Evolutionary conservation across 345 rosid genomes (phyloP).

Genomic region (Populus ilicifolia): DNA sequence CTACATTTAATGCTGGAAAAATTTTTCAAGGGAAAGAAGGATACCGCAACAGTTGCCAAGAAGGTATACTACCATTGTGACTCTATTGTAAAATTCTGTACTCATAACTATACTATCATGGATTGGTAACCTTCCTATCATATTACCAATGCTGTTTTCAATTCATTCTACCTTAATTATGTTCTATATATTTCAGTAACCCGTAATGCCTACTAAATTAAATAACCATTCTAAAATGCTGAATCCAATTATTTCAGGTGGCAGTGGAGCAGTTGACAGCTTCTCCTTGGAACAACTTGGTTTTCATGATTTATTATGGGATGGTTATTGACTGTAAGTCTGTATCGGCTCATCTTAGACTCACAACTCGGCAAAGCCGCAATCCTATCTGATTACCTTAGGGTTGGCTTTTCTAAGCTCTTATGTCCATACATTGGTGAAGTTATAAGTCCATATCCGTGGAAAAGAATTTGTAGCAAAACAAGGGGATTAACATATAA

Average conservation of each 20-base stretch:
- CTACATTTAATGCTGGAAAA: constrained; percentile 65
- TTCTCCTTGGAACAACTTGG: constrained; percentile 86
- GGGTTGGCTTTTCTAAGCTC: background rate
- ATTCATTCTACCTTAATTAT: background rate
- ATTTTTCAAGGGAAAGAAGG: constrained; percentile 86
- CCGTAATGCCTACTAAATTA: background rate
- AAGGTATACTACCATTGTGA: constrained; percentile 45
- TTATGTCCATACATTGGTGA: background rate
- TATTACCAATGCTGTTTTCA: background rate
- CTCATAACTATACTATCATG: background rate
- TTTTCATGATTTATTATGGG: constrained; percentile 82
- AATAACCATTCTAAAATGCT: constrained; percentile 5
- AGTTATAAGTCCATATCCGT: background rate
- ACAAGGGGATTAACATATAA: background rate
- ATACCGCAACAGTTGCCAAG: constrained; percentile 79
- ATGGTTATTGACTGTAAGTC: constrained; percentile 63
- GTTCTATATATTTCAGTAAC: background rate
- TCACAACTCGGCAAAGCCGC: background rate
- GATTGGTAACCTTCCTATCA: background rate
- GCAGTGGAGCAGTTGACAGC: constrained; percentile 69
- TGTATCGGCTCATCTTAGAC: background rate
- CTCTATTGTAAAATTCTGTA: background rate
- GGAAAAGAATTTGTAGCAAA: background rate
- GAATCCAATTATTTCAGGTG: constrained; percentile 42
- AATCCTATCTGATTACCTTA: background rate